Evolutionary conservation across 495 filamentous ascomycete genomes (phyloP), one percentile per base, ranked within the genome.

Genomic region (Cryomyces minteri): DNA sequence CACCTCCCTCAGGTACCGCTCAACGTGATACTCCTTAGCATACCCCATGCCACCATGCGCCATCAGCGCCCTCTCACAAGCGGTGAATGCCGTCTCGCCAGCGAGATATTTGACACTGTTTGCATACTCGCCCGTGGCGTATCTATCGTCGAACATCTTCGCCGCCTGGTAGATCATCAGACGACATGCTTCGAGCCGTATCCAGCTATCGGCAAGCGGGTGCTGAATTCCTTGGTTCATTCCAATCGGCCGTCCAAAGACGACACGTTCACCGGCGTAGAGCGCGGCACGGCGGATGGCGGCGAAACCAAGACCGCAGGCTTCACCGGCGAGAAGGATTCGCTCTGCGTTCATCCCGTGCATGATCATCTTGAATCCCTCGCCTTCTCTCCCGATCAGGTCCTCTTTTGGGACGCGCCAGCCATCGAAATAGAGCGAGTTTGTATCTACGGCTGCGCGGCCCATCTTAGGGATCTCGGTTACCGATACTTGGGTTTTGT

Each of bases 281-380:
- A 44, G 41, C 39, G 45, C 46, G 4, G 56, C 54, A 28, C 48
- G 51, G n/a, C 54, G 41, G n/a, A 58, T 39, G 11, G 56, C 56
- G 6, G 56, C 56, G 31, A 48, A 56, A 2, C 56, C 56, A 9
- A 58, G 46, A 2, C 56, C 56, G 14, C 56, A 28, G 2, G 54
- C 56, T 49, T 58, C 56, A 30, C 50, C 56, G 9, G 53, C 43
- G 7, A 58, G 14, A 31, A 58, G 44, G 43, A 56, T 52, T 2
- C 56, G 51, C 33, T 58, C 56, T 4, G 56, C 56, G 41, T 58
- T 58, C 56, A 58, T 58, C 25, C 56, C 54, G 37, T 58, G 56
- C 54, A 58, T 51, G 45, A 58, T 56, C 38, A 50, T 36, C 41
- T 56, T 54, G 51, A 58, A 58, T 4, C 56, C 56, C 5, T 54